Conservation (phyloP, 106 monocot genomes). For the Iris macrosiphon region DNA sequence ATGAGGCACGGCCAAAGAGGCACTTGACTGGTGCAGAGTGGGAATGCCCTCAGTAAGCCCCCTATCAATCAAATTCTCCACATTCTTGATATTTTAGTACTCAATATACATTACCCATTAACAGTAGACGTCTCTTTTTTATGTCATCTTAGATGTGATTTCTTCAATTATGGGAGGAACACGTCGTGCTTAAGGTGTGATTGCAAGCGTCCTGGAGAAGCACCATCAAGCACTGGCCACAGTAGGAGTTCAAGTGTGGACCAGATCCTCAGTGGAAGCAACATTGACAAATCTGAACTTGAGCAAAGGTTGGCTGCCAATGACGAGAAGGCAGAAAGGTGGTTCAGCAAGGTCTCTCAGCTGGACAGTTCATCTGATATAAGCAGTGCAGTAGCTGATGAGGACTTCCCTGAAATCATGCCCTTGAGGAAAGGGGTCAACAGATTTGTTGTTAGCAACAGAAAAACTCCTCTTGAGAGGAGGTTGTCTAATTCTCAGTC, state of each 20-base stretch:
- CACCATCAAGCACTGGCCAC: neutral
- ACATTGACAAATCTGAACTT: slow-evolving; percentile 31
- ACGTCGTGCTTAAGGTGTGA: slow-evolving; percentile 88
- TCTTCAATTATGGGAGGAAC: slow-evolving; percentile 86
- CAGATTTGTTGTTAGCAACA: slow-evolving; percentile 85
- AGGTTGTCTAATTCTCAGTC: slow-evolving; percentile 26
- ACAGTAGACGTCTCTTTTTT: no score
- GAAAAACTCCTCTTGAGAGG: slow-evolving; percentile 95
- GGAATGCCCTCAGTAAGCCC: slow-evolving; percentile 98
- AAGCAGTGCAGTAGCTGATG: slow-evolving; percentile 62
- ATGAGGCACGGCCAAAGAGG: slow-evolving; percentile 60
- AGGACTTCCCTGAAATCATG: slow-evolving; percentile 95
- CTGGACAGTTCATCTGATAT: slow-evolving; percentile 85
- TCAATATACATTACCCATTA: no score
- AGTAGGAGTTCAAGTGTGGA: slow-evolving; percentile 16
- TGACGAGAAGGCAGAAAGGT: slow-evolving; percentile 91
- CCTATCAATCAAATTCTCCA: neutral
- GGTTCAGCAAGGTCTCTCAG: slow-evolving; percentile 86
- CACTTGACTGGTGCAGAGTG: slow-evolving; percentile 85
- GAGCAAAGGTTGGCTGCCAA: slow-evolving; percentile 50
- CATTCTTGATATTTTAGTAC: no score
- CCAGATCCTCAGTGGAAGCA: slow-evolving; percentile 26
- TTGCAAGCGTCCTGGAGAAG: slow-evolving; percentile 63
- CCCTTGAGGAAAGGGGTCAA: slow-evolving; percentile 95
- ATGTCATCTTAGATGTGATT: slow-evolving; percentile 58